Conservation (phyloP, 1,284 basidiomycete genomes). For the Waitea zeae region DNA sequence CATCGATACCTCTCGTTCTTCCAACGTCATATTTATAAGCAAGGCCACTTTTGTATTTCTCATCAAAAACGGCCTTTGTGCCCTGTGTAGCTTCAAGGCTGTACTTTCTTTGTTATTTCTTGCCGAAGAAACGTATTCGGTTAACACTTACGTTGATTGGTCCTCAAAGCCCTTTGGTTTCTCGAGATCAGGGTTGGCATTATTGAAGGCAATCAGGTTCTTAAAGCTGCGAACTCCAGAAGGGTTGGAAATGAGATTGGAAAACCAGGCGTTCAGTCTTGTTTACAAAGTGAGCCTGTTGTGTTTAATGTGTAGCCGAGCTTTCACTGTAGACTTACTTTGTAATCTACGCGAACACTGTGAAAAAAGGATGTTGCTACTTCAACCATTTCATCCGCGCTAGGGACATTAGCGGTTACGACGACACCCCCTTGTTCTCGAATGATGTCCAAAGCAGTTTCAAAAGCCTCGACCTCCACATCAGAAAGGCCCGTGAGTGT, state of each 20-base stretch:
- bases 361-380: background rate
- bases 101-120: background rate
- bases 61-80: slow-evolving; percentile 28
- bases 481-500: slow-evolving; percentile 6
- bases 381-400: slow-evolving; percentile 15
- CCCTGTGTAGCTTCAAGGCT: slow-evolving; percentile 12
- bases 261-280: slow-evolving; percentile 30
- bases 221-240: slow-evolving; percentile 34
- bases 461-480: slow-evolving; percentile 14
- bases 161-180: slow-evolving; percentile 27
- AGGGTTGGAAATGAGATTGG: slow-evolving; percentile 24
- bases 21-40: slow-evolving; percentile 34
- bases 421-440: slow-evolving; percentile 21
- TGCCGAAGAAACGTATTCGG: background rate
- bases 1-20: slow-evolving; percentile 26
- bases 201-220: slow-evolving; percentile 37
- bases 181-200: slow-evolving; percentile 28
- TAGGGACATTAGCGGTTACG: slow-evolving; percentile 22
- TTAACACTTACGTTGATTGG: slow-evolving; percentile 22
- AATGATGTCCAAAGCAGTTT: slow-evolving; percentile 19
- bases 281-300: slow-evolving; percentile 16
- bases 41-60: slow-evolving; percentile 29
- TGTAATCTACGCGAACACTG: slow-evolving; percentile 21
- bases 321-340: slow-evolving; percentile 13
- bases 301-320: background rate